Evolutionary conservation across 768 basidiomycete species (phyloP).

Genomic region (Tulasnella sp.): DNA sequence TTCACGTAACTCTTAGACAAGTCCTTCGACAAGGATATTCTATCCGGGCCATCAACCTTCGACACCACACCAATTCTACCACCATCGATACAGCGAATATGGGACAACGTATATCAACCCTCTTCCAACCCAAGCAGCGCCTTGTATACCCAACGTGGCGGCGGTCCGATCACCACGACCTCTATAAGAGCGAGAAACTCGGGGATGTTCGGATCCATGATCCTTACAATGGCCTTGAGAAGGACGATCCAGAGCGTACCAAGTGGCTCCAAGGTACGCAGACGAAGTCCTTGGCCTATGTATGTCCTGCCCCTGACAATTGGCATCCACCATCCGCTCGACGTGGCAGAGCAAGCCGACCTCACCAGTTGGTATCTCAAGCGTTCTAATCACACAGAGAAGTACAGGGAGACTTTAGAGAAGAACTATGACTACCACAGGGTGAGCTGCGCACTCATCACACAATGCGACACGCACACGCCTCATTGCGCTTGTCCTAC

Average conservation of each 20-base stretch:
- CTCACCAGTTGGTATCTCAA: constrained; percentile 51
- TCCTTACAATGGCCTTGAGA: constrained; percentile 67
- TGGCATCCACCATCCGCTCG: background rate
- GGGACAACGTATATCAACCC: too few species aligned
- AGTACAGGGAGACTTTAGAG: constrained; percentile 46
- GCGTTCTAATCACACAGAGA: constrained; percentile 44
- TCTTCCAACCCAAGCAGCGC: too few species aligned
- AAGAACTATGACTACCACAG: constrained; percentile 41
- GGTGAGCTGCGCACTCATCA: constrained; percentile 22
- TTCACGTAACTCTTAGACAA: too few species aligned
- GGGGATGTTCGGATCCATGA: constrained; percentile 53
- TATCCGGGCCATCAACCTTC: too few species aligned
- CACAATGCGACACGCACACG: background rate
- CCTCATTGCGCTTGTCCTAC: background rate
- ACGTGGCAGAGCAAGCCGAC: constrained; percentile 36
- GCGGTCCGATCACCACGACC: constrained; percentile 53
- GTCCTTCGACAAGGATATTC: too few species aligned
- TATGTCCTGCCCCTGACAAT: constrained; percentile 18
- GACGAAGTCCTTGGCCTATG: background rate
- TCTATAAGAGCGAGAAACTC: constrained; percentile 49
- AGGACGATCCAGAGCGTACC: constrained; percentile 50
- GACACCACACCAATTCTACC: too few species aligned
- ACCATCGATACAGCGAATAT: too few species aligned
- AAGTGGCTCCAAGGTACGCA: constrained; percentile 25
- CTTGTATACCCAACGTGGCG: constrained; percentile 59